Percentiles rank a stretch among this genome's conserved stretches.
phyloP scores from a whole-genome alignment of 176 grass and related monocot genomes.

The Triticum monococcum region DNA sequence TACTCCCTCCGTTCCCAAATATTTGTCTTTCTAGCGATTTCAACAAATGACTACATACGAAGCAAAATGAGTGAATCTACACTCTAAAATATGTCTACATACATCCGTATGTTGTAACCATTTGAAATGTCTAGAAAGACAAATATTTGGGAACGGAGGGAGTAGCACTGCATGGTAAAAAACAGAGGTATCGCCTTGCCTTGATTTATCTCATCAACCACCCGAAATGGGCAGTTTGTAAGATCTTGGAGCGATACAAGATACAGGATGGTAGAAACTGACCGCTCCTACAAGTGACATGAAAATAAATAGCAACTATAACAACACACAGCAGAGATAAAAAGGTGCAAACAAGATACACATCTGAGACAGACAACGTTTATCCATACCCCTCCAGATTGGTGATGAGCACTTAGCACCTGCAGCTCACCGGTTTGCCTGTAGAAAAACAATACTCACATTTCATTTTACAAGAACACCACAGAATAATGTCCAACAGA shows the following conservation, averaged over 20 bases:
- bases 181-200: conserved; percentile 28
- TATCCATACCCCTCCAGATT: conserved; percentile 91
- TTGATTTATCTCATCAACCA: conserved; percentile 99
- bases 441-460: conserved; percentile 26
- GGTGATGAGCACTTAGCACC: conserved; percentile 91
- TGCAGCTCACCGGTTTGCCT: conserved; percentile 94
- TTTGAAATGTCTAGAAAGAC: too few species aligned
- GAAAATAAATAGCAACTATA: conserved; percentile 1
- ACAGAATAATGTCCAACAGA: too few species aligned
- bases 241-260: conserved; percentile 98
- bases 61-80: too few species aligned
- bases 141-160: background rate
- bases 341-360: background rate
- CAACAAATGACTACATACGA: too few species aligned
- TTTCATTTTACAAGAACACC: background rate
- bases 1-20: too few species aligned
- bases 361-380: background rate
- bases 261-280: conserved; percentile 94
- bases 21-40: too few species aligned
- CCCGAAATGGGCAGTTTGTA: conserved; percentile 86
- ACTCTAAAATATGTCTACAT: too few species aligned
- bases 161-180: background rate
- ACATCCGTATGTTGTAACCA: too few species aligned
- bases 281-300: conserved; percentile 69
- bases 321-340: background rate